phyloP scores from a whole-genome alignment of 257 asterid species.

The Linderniella brevidens region DNA sequence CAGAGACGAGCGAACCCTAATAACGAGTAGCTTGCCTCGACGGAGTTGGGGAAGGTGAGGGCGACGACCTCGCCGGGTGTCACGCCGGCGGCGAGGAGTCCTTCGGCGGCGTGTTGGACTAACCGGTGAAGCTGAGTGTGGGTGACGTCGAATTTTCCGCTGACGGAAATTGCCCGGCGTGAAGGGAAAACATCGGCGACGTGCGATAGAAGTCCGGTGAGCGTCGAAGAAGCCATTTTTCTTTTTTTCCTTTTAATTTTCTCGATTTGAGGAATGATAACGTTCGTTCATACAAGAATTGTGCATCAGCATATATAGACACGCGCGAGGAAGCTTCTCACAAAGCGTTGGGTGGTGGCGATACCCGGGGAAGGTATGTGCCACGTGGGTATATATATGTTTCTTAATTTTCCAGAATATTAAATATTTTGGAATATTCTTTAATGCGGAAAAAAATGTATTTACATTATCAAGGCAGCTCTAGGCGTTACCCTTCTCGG shows the following conservation, averaged over 20 bases:
- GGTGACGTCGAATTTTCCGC: constrained; percentile 56
- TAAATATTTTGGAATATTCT: too few relatives aligned
- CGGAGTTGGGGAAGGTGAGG: constrained; percentile 81
- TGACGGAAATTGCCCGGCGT: constrained; percentile 48
- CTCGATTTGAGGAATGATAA: background rate
- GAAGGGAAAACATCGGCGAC: constrained; percentile 47
- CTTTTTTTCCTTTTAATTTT: background rate
- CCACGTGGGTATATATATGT: too few relatives aligned
- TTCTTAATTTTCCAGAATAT: too few relatives aligned
- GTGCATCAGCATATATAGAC: too few relatives aligned
- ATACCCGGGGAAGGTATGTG: too few relatives aligned
- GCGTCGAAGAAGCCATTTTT: constrained; percentile 37
- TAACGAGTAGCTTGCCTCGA: constrained; percentile 66
- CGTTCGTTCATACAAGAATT: too few relatives aligned
- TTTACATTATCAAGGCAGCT: too few relatives aligned
- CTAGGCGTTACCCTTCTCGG: too few relatives aligned
- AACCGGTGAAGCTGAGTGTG: constrained; percentile 43
- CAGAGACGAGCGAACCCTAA: too few relatives aligned
- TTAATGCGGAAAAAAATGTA: too few relatives aligned
- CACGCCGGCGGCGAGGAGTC: constrained; percentile 67
- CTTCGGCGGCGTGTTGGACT: constrained; percentile 52
- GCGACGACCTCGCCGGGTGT: constrained; percentile 70
- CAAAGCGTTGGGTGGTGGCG: too few relatives aligned
- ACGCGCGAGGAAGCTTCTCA: too few relatives aligned
- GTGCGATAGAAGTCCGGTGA: constrained; percentile 41